These are phyloP conservation scores for Phytophthora nicotianae DNA, from an alignment of 352 stramenopile genomes.

Conservation along the genomic window DNA sequence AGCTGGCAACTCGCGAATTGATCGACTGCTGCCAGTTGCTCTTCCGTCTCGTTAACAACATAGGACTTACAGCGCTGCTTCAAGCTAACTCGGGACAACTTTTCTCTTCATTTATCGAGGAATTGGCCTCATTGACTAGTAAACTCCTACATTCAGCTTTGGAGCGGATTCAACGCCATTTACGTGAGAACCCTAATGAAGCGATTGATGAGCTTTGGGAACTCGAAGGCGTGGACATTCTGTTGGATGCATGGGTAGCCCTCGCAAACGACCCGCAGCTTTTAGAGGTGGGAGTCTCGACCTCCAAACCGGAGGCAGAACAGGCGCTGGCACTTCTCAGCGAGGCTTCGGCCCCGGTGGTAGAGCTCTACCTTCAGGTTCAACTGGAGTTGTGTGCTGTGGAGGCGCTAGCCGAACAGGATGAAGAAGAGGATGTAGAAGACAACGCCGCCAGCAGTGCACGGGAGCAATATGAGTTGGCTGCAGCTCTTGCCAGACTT, in stretches of 20 bases:
- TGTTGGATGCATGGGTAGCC: conserved; percentile 83
- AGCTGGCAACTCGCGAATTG: conserved; percentile 79
- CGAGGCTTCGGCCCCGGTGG: conserved; percentile 62
- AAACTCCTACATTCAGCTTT: conserved; percentile 74
- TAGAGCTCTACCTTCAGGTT: conserved; percentile 79
- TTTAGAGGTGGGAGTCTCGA: conserved; percentile 34
- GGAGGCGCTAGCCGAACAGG: conserved; percentile 68
- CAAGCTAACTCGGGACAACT: conserved; percentile 46
- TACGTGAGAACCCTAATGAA: conserved; percentile 47
- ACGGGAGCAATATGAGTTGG: conserved; percentile 75
- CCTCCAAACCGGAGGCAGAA: conserved; percentile 36
- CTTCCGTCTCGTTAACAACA: conserved; percentile 79
- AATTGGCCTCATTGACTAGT: conserved; percentile 70
- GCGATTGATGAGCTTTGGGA: conserved; percentile 82
- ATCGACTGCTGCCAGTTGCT: conserved; percentile 86
- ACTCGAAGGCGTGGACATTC: conserved; percentile 77
- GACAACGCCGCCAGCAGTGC: conserved; percentile 69
- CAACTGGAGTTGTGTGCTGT: conserved; percentile 73
- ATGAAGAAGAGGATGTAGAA: conserved; percentile 87
- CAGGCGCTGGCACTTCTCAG: conserved; percentile 50
- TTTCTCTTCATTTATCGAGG: conserved; percentile 66
- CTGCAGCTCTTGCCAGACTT: conserved; percentile 68
- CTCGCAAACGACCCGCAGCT: conserved; percentile 68
- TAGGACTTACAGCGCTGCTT: conserved; percentile 61
- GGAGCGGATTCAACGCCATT: conserved; percentile 64